Evolutionary conservation across 768 basidiomycete genomes (phyloP).

Genomic region (Kwoniella heveanensis): DNA sequence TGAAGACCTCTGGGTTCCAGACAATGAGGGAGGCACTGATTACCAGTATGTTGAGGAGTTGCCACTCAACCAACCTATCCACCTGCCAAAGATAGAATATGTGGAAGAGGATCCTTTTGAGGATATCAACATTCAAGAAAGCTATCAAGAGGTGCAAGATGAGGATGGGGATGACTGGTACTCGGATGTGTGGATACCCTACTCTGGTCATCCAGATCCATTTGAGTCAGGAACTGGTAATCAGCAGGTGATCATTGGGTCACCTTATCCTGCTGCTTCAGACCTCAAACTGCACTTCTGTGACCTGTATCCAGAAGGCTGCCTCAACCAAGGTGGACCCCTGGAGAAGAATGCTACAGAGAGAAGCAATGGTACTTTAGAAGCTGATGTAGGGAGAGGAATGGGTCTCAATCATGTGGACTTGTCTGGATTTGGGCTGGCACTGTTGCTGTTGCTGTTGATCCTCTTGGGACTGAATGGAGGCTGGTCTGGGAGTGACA

Average conservation of each 20-base stretch:
- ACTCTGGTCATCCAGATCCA: slow-evolving; percentile 7
- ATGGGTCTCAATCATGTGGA: slow-evolving; percentile 23
- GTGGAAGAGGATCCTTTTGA: not conserved
- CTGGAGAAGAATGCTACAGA: slow-evolving; percentile 4
- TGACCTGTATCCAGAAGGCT: slow-evolving; percentile 33
- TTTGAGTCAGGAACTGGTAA: slow-evolving; percentile 6
- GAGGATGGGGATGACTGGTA: slow-evolving; percentile 2
- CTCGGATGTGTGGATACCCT: slow-evolving; percentile 31
- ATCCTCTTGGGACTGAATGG: slow-evolving; percentile 32
- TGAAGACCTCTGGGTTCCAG: not conserved
- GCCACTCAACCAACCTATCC: not conserved
- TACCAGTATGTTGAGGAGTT: slow-evolving; percentile 5
- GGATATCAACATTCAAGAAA: slow-evolving; percentile 14
- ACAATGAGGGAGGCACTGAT: not conserved
- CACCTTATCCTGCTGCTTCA: slow-evolving; percentile 22
- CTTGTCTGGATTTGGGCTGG: slow-evolving; percentile 29
- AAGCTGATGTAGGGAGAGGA: not conserved
- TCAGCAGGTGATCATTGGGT: slow-evolving; percentile 32
- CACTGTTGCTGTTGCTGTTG: slow-evolving; percentile 25
- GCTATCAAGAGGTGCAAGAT: slow-evolving; percentile 14
- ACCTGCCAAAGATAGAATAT: not conserved
- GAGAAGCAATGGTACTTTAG: slow-evolving; percentile 3
- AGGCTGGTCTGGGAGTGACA: slow-evolving; percentile 14
- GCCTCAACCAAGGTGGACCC: slow-evolving; percentile 3
- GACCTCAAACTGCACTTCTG: slow-evolving; percentile 28